phyloP scores from a whole-genome alignment of 2,329 filamentous ascomycete genomes.

The Emydomyces testavorans region DNA sequence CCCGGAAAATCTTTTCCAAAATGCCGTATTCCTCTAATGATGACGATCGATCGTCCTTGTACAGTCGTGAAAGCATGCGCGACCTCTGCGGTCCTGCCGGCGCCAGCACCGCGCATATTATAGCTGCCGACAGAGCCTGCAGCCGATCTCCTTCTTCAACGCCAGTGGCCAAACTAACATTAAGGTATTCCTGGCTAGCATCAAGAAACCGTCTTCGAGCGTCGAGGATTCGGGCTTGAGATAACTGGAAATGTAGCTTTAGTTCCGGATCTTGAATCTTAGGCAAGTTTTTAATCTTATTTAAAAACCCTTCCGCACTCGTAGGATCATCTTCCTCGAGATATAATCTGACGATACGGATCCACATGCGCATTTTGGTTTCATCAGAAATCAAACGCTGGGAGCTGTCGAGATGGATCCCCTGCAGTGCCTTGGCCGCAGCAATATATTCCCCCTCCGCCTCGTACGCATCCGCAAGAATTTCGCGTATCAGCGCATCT shows the following conservation, averaged over 20 bases:
- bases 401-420: conserved; percentile 78
- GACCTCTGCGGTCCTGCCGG: conserved; percentile 79
- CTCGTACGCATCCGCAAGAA: conserved; percentile 75
- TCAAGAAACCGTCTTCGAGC: conserved; percentile 80
- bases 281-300: conserved; percentile 80
- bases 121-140: conserved; percentile 71
- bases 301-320: conserved; percentile 73
- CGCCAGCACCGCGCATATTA: conserved; percentile 84
- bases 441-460: conserved; percentile 64
- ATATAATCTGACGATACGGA: conserved; percentile 87
- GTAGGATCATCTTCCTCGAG: conserved; percentile 88
- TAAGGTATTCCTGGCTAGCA: conserved; percentile 77
- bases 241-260: conserved; percentile 76
- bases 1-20: conserved; percentile 93
- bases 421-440: conserved; percentile 66
- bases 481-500: conserved; percentile 60
- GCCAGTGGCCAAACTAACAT: conserved; percentile 63
- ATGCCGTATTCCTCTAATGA: conserved; percentile 67
- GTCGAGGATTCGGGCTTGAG: conserved; percentile 85
- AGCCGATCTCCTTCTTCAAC: conserved; percentile 82
- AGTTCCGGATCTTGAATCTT: conserved; percentile 62
- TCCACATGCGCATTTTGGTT: conserved; percentile 75
- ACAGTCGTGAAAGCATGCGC: conserved; percentile 67
- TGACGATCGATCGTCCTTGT: conserved; percentile 79
- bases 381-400: conserved; percentile 73